Evolutionary conservation across 805 yeast species (phyloP).

Genomic region (Candida methanosorbosa): DNA sequence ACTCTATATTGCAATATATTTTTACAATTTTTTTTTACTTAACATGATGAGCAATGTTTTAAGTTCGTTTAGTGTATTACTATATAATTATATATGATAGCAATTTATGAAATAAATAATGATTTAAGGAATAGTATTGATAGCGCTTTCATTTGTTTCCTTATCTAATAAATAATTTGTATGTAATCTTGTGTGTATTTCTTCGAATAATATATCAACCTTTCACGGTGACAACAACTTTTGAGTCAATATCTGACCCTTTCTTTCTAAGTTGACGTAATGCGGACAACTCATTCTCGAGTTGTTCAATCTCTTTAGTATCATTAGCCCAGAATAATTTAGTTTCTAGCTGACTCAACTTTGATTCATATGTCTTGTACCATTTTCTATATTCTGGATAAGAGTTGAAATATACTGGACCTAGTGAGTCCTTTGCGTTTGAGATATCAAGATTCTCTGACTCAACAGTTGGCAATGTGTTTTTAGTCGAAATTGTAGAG

Average conservation of each 20-base stretch:
- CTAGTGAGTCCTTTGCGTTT: slow-evolving; percentile 14
- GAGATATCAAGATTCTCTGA: slow-evolving; percentile 4
- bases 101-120: not conserved
- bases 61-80: too few species aligned
- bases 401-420: slow-evolving; percentile 12
- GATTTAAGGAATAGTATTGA: not conserved
- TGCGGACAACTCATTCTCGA: too few species aligned
- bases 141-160: slow-evolving; percentile 3
- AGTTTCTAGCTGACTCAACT: slow-evolving; percentile 8
- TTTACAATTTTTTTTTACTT: too few species aligned
- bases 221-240: too few species aligned
- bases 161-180: too few species aligned
- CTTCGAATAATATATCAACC: too few species aligned
- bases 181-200: too few species aligned
- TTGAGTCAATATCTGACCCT: too few species aligned
- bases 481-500: too few species aligned
- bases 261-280: too few species aligned
- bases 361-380: slow-evolving; percentile 7
- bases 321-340: slow-evolving; percentile 9
- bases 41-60: too few species aligned
- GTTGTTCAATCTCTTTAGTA: slow-evolving; percentile 7
- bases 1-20: too few species aligned
- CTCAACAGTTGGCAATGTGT: not conserved
- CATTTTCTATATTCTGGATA: slow-evolving; percentile 17
- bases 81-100: slow-evolving; percentile 1